These are phyloP conservation scores for Nicotiana knightiana DNA, from an alignment of 257 asterid species.

Conservation along the genomic window DNA sequence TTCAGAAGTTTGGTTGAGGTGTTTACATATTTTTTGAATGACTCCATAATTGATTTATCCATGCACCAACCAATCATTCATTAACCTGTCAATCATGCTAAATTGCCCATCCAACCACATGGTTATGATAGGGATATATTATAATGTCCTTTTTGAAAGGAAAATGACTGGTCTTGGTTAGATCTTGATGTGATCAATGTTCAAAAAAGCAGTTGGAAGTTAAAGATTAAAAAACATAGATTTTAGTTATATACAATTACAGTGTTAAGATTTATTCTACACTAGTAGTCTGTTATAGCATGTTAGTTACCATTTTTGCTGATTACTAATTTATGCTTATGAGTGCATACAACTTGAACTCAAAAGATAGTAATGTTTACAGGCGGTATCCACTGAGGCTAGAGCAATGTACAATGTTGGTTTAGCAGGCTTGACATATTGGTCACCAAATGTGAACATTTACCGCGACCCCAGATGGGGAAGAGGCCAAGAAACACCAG, in stretches of 20 bases:
- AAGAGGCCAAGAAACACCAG: conserved; percentile 94
- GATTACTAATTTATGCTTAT: background rate
- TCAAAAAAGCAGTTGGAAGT: background rate
- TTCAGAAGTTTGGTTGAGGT: background rate
- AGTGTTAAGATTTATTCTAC: background rate
- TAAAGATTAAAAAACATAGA: background rate
- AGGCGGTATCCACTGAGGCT: conserved; percentile 96
- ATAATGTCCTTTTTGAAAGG: background rate
- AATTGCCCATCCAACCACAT: background rate
- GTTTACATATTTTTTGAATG: background rate
- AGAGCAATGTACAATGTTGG: conserved; percentile 98
- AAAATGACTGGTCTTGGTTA: background rate
- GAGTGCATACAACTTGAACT: background rate
- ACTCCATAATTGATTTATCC: background rate
- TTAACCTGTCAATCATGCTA: background rate
- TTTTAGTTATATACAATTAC: background rate
- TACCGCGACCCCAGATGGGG: conserved; percentile 99
- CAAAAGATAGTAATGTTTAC: background rate
- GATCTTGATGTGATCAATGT: background rate
- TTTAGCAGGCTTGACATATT: conserved; percentile 76
- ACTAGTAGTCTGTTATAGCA: background rate
- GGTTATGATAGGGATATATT: background rate
- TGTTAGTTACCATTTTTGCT: background rate
- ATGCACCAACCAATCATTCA: conserved; percentile 3
- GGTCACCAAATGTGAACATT: conserved; percentile 92